Evolutionary conservation across 1,284 basidiomycete genomes (phyloP).

Genomic region (Sphagnurus paluster): DNA sequence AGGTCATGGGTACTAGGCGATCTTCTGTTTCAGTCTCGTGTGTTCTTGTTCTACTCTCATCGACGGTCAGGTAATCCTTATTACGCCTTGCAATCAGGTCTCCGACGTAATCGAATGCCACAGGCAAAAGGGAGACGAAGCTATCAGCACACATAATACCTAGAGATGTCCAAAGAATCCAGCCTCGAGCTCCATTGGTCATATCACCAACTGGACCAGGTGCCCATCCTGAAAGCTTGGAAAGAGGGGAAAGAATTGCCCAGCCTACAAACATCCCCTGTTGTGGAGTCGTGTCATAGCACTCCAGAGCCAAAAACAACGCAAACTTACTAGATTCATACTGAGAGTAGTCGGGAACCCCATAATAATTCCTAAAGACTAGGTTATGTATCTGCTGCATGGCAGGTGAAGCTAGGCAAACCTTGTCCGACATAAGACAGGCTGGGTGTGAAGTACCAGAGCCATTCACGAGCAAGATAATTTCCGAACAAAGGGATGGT

Average conservation of each 20-base stretch:
- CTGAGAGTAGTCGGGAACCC: slow-evolving; percentile 91
- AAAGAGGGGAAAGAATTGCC: slow-evolving; percentile 87
- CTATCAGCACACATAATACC: slow-evolving; percentile 96
- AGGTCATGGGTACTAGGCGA: slow-evolving; percentile 76
- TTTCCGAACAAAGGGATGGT: slow-evolving; percentile 88
- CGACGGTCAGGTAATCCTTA: slow-evolving; percentile 22
- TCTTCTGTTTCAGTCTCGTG: slow-evolving; percentile 79
- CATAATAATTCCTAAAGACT: slow-evolving; percentile 86
- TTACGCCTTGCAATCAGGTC: slow-evolving; percentile 37
- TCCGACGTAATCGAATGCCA: slow-evolving; percentile 52
- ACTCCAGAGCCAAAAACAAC: no score
- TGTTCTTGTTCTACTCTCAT: slow-evolving; percentile 41
- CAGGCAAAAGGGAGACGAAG: slow-evolving; percentile 80
- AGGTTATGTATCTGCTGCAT: slow-evolving; percentile 7
- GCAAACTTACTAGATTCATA: slow-evolving; percentile 79
- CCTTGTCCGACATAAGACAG: slow-evolving; percentile 91
- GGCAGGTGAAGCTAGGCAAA: no score
- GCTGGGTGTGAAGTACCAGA: slow-evolving; percentile 94
- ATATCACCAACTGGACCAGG: slow-evolving; percentile 87
- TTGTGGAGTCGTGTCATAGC: no score
- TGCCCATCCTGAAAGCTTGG: slow-evolving; percentile 85
- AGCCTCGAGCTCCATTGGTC: slow-evolving; percentile 82
- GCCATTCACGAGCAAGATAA: slow-evolving; percentile 85
- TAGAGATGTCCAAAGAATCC: slow-evolving; percentile 94
- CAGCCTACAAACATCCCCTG: slow-evolving; percentile 96